A percentile compares a stretch with the other conserved stretches of the same genome.
Evolutionary conservation across 2,329 filamentous ascomycete genomes (phyloP).

Genomic region (Raffaelea arxii): DNA sequence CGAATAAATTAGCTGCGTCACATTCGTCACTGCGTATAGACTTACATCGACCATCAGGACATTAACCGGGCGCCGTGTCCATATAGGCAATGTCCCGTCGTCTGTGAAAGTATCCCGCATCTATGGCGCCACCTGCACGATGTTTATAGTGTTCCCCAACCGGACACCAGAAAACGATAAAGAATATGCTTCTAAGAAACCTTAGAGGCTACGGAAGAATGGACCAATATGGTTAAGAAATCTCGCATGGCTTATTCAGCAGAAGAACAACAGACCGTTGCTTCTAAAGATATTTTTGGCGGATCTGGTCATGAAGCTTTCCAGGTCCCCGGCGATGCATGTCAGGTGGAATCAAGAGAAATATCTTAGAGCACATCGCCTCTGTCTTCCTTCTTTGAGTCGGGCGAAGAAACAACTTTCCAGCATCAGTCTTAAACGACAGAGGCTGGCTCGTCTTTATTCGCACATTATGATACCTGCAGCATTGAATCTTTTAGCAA

Average conservation of each 20-base stretch:
- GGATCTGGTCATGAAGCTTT: not conserved
- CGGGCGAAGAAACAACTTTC: not conserved
- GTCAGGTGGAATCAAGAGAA: not conserved
- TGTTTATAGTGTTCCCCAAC: conserved; percentile 1
- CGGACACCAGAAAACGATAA: not conserved
- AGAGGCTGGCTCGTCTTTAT: not conserved
- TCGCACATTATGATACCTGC: not conserved
- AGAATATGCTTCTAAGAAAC: not conserved
- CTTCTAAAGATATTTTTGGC: not conserved
- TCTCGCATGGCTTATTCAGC: not conserved
- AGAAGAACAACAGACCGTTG: not conserved
- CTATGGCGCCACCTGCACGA: not conserved
- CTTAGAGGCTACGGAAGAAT: not conserved
- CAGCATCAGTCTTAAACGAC: not conserved
- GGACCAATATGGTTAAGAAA: not conserved
- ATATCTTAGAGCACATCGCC: not conserved
- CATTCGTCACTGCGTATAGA: not conserved
- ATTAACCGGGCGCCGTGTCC: not conserved
- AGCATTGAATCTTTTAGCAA: not conserved
- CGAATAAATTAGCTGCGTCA: not conserved
- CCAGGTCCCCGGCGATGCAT: not conserved
- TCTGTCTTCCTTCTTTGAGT: not conserved
- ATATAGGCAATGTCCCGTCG: not conserved
- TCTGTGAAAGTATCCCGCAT: not conserved
- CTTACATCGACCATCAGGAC: not conserved